These are phyloP conservation scores for Penicillium sp. DNA, from an alignment of 2,329 filamentous ascomycete genomes.

Conservation along the genomic window DNA sequence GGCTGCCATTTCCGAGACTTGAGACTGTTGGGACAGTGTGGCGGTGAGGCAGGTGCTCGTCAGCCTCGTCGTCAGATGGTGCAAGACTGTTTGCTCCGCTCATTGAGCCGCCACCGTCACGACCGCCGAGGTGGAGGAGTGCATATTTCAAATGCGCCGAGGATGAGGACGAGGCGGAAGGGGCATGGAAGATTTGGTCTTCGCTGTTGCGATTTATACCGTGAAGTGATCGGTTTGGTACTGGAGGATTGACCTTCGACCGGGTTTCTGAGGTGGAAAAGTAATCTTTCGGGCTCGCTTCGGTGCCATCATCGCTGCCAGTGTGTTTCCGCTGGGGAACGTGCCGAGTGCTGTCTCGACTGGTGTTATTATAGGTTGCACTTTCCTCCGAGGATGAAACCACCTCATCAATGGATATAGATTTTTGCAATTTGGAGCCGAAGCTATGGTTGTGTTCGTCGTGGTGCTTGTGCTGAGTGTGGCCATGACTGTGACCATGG, in stretches of 20 bases:
- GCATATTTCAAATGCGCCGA: constrained; percentile 28
- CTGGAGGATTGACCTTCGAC: constrained; percentile 10
- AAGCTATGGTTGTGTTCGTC: constrained; percentile 7
- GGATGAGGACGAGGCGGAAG: constrained; percentile 21
- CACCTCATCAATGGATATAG: constrained; percentile 7
- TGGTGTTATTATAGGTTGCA: background rate
- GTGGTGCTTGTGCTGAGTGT: constrained; percentile 2
- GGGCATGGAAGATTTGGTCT: constrained; percentile 30
- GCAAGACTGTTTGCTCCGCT: constrained; percentile 47
- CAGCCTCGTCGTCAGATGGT: constrained; percentile 36
- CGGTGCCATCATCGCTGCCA: constrained; percentile 1
- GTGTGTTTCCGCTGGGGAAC: background rate
- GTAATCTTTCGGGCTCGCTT: constrained; percentile 1
- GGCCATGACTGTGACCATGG: constrained; percentile 2
- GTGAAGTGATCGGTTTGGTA: constrained; percentile 21
- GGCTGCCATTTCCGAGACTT: background rate
- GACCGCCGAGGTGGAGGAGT: constrained; percentile 41
- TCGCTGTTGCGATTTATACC: constrained; percentile 31
- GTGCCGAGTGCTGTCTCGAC: background rate
- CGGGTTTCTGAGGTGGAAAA: constrained; percentile 16
- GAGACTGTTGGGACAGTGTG: constrained; percentile 4
- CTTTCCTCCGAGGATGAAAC: constrained; percentile 4
- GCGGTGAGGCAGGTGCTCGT: constrained; percentile 20
- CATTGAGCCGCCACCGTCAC: constrained; percentile 49
- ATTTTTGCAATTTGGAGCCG: constrained; percentile 11